Base-by-base conservation (phyloP, 257 asterid species). In the Eustoma russellianum region DNA sequence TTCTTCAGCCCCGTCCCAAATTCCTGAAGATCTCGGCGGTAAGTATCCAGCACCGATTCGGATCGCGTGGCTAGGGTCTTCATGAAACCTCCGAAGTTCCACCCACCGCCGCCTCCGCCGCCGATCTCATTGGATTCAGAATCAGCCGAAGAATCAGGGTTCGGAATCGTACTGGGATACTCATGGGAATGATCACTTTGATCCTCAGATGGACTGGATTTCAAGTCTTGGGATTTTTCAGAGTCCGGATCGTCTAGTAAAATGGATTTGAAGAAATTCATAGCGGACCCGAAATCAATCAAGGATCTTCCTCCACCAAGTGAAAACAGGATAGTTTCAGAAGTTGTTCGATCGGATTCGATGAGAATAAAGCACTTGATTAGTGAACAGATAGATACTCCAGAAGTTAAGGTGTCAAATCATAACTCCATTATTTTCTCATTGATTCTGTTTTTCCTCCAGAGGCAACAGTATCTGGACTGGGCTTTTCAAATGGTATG, bases 261-360 rank as follows among this genome's bases (percentile, higher is more conserved):
- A 2, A 90, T 80, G 57, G 98, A 83, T 68, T 69, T 86, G 81
- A 83, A 80, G 87, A 86, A 83, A 82, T 90, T 64, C 98, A 90
- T 90, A 12, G 55, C 5, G 62, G 5, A 34, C 13, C 9, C 10
- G 24, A 53, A 38, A 56, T 47, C 38, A 24, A 24, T 24, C 30
- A 24, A 24, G 30, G 30, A 24, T 24, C 30, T 24, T 24, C 30
- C 30, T 24, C 30, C 30, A 24, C 30, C 30, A 47, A 49, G 30
- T 34, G 33, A 50, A 41, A 46, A n/a, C 9, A 24, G 30, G 2
- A n/a, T 24, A 2, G 30, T 24, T 4, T 24, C 30, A 24, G 30
- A 24, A 24, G 30, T 24, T 24, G 30, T 24, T 24, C 30, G 30
- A 24, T 24, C 30, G 30, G 30, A 24, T 0, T 24, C 2, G 30